Evolutionary conservation across 208 protist species (phyloP).

Genomic region (Acanthamoeba sp.): DNA sequence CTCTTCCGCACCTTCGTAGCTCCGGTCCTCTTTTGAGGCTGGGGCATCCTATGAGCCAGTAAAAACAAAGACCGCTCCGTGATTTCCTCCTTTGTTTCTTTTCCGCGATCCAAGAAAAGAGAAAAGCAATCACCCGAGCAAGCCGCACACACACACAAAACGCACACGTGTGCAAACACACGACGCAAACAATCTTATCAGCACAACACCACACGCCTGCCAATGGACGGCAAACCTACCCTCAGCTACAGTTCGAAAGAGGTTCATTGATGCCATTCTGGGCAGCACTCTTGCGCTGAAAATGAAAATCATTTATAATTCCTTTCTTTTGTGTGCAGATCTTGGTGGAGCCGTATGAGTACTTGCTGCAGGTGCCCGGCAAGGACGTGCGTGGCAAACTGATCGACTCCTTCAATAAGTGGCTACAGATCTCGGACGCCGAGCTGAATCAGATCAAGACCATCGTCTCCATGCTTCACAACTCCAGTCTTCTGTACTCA

Average conservation of each 20-base stretch:
- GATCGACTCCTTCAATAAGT: slow-evolving; percentile 91
- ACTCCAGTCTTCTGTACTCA: slow-evolving; percentile 87
- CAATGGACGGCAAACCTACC: slow-evolving; percentile 20
- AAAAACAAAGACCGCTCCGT: not conserved
- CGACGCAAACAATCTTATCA: not conserved
- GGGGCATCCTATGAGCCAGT: not conserved
- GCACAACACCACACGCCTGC: not conserved
- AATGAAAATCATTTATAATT: too few species aligned
- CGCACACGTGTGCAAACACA: not conserved
- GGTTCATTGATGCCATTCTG: not conserved
- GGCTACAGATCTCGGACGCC: slow-evolving; percentile 86
- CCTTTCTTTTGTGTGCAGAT: slow-evolving; percentile 53
- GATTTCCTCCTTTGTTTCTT: not conserved
- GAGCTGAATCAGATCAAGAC: slow-evolving; percentile 82
- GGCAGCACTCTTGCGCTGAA: too few species aligned
- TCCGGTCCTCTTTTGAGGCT: not conserved
- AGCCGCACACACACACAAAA: not conserved
- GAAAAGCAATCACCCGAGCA: not conserved
- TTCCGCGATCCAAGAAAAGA: not conserved
- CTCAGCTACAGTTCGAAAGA: slow-evolving; percentile 45
- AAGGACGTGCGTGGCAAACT: slow-evolving; percentile 90
- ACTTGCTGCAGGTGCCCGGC: slow-evolving; percentile 87
- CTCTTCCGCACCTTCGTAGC: slow-evolving; percentile 11
- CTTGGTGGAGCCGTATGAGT: slow-evolving; percentile 87
- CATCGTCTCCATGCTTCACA: slow-evolving; percentile 90